Base-by-base conservation (phyloP, 768 basidiomycete species). In the Pisolithus sp. region DNA sequence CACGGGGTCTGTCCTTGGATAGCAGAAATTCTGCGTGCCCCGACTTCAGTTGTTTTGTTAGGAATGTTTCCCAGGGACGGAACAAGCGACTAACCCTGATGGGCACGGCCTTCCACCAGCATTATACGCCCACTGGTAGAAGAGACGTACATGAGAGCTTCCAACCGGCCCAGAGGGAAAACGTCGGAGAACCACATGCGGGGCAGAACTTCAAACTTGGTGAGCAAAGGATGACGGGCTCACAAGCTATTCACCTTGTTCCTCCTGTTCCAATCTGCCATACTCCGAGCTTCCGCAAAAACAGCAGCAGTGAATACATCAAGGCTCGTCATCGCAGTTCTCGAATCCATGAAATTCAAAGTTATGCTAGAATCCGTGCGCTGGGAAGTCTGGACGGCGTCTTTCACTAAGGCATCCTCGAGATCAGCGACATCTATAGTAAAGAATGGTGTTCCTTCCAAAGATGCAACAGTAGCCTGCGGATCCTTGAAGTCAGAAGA, bases 131-230 rank as follows among this genome's bases (percentile, higher is more conserved):
- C 89, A 90, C 6, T n/a, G 89, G 88, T 18, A 91, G 67, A 24
- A 89, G 66, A 0, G 87, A 78, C 6, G 78, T 72, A 66, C 95
- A 99, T 4, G 80, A 77, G 2, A 93, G 70, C 69, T 99, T 99
- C 94, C 93, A 99, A 0, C 95, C 95, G 4, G 82, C 93, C 95
- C 95, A 97, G 58, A 90, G 74, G 0, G 91, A 88, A 60, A 90
- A 89, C 0, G 83, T 80, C 2, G 78, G 77, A 0, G 84, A 79
- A 4, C 93, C 93, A 65, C 95, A 98, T 0, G 81, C 84, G 0
- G 94, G 79, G 63, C 95, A 98, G 66, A 90, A 94, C 91, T 93
- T 54, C 5, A 45, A 18, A 38, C 21, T 2, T 18, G 45, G 36
- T 52, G 36, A 53, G 51, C 20, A n/a, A 34, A 34, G 12, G 34